phyloP scores from a whole-genome alignment of 2,329 filamentous ascomycete genomes.

The Aspergillus amoenus region DNA sequence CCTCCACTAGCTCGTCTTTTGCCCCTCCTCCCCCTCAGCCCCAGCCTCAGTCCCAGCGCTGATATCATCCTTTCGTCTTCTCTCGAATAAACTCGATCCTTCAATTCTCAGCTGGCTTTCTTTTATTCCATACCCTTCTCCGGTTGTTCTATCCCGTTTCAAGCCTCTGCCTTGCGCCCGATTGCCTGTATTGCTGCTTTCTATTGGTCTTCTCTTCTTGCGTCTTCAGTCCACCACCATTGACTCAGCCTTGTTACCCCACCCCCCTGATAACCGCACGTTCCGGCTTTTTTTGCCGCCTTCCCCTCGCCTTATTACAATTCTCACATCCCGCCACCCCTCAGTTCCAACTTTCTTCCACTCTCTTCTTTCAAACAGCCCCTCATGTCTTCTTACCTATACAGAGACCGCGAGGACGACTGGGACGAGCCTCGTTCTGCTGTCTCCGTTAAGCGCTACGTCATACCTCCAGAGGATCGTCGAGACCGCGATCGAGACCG shows the following conservation, averaged over 20 bases:
- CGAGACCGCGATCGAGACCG: conserved; percentile 20
- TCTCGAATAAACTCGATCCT: background rate
- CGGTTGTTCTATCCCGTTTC: background rate
- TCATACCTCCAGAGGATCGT: conserved; percentile 44
- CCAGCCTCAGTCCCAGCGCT: conserved; percentile 1
- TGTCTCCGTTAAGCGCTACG: conserved; percentile 58
- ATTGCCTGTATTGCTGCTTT: background rate
- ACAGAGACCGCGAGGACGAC: conserved; percentile 42
- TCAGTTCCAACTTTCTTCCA: conserved; percentile 3
- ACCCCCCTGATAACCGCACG: conserved; percentile 2
- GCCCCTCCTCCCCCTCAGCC: conserved; percentile 5
- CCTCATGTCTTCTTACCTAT: conserved; percentile 35
- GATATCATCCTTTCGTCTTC: conserved; percentile 8
- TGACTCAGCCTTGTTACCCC: conserved; percentile 15
- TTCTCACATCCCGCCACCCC: conserved; percentile 2
- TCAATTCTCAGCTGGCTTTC: background rate
- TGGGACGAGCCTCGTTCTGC: conserved; percentile 44
- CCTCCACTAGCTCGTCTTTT: conserved; percentile 1
- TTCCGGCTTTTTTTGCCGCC: conserved; percentile 1
- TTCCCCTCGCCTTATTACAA: conserved; percentile 3
- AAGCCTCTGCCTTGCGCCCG: conserved; percentile 1
- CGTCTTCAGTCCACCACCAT: background rate
- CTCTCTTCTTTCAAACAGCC: conserved; percentile 1
- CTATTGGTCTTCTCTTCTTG: conserved; percentile 2
- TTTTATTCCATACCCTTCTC: background rate